Base-by-base conservation (phyloP, 192 early-diverging fungal species). In the Geranomyces michiganensis region DNA sequence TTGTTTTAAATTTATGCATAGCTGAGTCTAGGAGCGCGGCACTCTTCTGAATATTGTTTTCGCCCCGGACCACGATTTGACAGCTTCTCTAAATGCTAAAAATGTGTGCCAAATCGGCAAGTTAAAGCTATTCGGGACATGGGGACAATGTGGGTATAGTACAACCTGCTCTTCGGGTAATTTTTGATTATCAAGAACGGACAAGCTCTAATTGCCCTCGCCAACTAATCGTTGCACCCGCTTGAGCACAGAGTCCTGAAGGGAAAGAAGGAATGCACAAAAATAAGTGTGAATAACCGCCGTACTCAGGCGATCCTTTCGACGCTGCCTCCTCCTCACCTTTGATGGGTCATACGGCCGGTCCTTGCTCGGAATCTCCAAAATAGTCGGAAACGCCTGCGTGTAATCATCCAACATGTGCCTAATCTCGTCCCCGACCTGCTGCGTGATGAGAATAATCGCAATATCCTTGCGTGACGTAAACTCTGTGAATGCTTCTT, bases 361-460 rank as follows among this genome's bases (percentile, higher is more conserved):
- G 78, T 99, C 96, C 84, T 99, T 99, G 55, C 95, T 96, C 44
- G 97, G 97, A 62, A 99, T 97, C 77, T 99, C 97, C 63, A 99
- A 88, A 21, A 99, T 88, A 8, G 97, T 96, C 4, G 97, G 97
- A 79, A 97, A 99, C 5, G 96, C 95, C 44, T 90, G 89, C 36
- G 88, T 81, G 75, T 98, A 90, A 48, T 91, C 92, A 72, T 99
- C 97, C 61, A 99, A 79, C 68, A 94, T 79, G 21, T 89, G 84
- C 29, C 97, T 85, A 66, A 99, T 96, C 70, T 91, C 87, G 45
- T 99, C 92, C 26, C 96, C 97, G 48, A 99, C 88, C 81, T 94
- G 91, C 78, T 99, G 97, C 79, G 93, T 99, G 65, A 99, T 96
- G 61, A 99, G 73, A 59, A 99, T 91, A 72, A 99, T 97, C 46